These are phyloP conservation scores for Peribolospora kevripleyi DNA, from an alignment of 768 basidiomycete species.

Conservation along the genomic window DNA sequence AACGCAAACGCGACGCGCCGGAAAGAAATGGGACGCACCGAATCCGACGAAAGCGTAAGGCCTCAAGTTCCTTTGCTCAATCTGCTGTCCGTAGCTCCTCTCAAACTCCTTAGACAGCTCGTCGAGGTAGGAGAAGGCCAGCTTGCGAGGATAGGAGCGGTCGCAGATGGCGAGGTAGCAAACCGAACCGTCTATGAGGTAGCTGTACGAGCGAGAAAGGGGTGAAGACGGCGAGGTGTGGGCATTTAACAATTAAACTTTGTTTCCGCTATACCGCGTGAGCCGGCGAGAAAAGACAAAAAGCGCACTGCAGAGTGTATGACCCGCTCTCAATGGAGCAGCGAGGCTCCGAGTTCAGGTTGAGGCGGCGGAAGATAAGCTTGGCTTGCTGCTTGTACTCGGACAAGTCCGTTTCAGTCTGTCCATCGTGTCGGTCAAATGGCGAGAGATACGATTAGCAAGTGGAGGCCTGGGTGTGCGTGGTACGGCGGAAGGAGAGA, in stretches of 20 bases:
- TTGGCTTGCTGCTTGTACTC: constrained; percentile 99
- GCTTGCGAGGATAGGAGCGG: constrained; percentile 56
- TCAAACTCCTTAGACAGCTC: constrained; percentile 93
- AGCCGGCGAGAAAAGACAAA: not conserved
- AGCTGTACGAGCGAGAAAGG: constrained; percentile 28
- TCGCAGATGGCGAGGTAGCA: constrained; percentile 88
- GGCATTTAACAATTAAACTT: not conserved
- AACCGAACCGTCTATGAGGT: constrained; percentile 81
- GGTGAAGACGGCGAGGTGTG: not conserved
- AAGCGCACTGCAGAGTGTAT: constrained; percentile 79
- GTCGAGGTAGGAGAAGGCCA: constrained; percentile 90
- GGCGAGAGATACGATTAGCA: not conserved
- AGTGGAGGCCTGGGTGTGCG: not conserved
- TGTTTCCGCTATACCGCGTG: not conserved
- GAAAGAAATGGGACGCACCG: constrained; percentile 30
- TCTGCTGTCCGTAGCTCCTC: constrained; percentile 43
- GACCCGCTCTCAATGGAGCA: constrained; percentile 91
- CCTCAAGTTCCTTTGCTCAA: constrained; percentile 27
- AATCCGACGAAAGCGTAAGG: constrained; percentile 99
- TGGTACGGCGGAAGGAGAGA: constrained; percentile 2
- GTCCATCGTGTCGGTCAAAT: not conserved
- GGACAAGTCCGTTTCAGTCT: constrained; percentile 83
- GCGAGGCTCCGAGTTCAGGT: constrained; percentile 75
- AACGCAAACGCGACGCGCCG: not conserved
- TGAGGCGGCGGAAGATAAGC: constrained; percentile 80